Conservation (phyloP, 768 basidiomycete species). For the Leccinum subtestaceum region DNA sequence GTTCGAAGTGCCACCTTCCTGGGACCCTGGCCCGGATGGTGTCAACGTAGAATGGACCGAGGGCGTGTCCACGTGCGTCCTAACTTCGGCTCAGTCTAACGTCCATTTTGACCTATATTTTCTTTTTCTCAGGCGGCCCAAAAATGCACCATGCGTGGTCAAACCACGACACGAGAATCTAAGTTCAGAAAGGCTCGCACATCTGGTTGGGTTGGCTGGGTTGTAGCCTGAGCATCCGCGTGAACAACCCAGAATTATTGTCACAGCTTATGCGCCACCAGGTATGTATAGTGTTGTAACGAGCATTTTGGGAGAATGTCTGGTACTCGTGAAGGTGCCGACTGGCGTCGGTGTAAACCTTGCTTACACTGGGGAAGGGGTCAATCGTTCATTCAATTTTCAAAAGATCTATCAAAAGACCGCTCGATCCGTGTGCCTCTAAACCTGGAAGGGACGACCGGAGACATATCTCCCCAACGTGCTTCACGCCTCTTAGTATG, state of each 20-base stretch:
- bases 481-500: no score
- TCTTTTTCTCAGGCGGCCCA: conserved; percentile 12
- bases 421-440: no score
- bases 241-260: not conserved
- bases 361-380: no score
- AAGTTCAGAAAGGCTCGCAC: conserved; percentile 12
- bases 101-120: not conserved
- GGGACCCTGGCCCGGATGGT: conserved; percentile 20
- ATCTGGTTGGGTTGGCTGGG: conserved; percentile 7
- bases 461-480: no score
- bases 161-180: conserved; percentile 4
- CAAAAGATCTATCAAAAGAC: no score
- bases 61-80: conserved; percentile 20
- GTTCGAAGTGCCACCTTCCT: conserved; percentile 7
- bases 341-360: no score
- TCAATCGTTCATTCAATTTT: no score
- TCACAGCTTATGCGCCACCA: not conserved
- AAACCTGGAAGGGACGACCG: no score
- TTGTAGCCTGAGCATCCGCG: not conserved
- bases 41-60: conserved; percentile 19
- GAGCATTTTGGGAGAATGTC: not conserved
- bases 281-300: not conserved
- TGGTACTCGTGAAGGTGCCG: not conserved
- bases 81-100: not conserved
- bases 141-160: conserved; percentile 9